Base-by-base conservation (phyloP, 768 basidiomycete genomes). In the Pleurotus cornucopiae region DNA sequence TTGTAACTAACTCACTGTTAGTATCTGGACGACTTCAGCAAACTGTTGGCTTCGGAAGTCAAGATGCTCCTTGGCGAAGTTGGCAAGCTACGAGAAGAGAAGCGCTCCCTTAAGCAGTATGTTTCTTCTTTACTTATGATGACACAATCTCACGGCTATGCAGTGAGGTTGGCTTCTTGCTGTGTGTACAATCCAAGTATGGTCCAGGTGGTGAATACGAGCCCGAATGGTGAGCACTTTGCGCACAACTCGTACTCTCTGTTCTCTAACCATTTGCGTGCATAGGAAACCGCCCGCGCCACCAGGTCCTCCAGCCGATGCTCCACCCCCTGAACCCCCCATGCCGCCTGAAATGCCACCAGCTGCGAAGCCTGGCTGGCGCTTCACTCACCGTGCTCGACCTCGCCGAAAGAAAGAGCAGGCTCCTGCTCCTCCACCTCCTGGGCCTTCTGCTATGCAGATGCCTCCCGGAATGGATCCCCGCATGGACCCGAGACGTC, bases 11-110 rank as follows among this genome's bases (percentile, higher is more conserved):
- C 38, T 48, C 34, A 41, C 14, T 45, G 46, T 45, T 52, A 91
- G 88, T 93, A 94, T 66, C 78, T 94, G 12, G 88, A 94, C 58
- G 89, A 94, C 56, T 94, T 94, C 71, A 92, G 89, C 68, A 88
- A 85, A 67, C 86, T 91, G 1, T 71, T 94, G 46, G 89, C 91
- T 2, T 76, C 81, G 13, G 91, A 94, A 73, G 91, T 94, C 7
- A 84, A 89, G 26, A 86, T 90, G 79, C 76, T 94, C 12, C 79
- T 94, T 7, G 81, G 79, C 37, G 91, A 94, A 73, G 91, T 93
- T 40, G 89, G 91, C 40, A 89, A 86, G 61, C 74, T 94, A 46
- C 83, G 89, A 3, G 88, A 91, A 69, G 87, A 93, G 63, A 79
- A 85, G 63, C 83, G 91, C 43, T 80, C 78, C 20, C 74, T 92